Conservation (phyloP, 208 protist species). For the Willaertia magna region DNA sequence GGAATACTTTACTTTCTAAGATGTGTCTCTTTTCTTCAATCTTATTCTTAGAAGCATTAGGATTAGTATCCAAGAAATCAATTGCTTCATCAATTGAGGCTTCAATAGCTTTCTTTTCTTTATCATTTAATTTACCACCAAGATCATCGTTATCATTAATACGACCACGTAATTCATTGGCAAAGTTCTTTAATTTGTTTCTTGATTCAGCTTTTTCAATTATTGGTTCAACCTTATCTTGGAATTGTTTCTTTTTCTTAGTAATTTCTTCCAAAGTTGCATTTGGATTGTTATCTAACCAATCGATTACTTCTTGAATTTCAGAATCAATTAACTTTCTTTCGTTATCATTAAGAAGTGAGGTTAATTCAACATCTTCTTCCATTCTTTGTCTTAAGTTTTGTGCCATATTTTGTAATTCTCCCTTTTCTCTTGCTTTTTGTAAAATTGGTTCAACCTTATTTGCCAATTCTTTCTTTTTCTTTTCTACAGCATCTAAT, state of each 20-base stretch:
- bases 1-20: neutral
- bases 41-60: neutral
- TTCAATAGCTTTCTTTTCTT: neutral
- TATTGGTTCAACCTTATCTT: conserved; percentile 66
- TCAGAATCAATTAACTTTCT: conserved; percentile 62
- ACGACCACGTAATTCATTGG: neutral
- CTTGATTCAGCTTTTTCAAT: neutral
- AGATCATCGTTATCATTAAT: neutral
- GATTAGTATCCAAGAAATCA: neutral
- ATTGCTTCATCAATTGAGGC: neutral
- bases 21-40: neutral
- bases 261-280: conserved; percentile 84
- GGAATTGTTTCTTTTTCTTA: conserved; percentile 64
- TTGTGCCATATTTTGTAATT: neutral
- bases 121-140: neutral
- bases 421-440: neutral
- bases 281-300: conserved; percentile 80
- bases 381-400: neutral
- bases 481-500: neutral
- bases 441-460: neutral
- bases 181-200: neutral
- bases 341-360: conserved; percentile 49
- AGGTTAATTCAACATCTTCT: neutral
- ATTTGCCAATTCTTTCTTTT: neutral
- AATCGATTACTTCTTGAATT: conserved; percentile 72